Conservation (phyloP, 1,284 basidiomycete species). For the Naganishia sp. region DNA sequence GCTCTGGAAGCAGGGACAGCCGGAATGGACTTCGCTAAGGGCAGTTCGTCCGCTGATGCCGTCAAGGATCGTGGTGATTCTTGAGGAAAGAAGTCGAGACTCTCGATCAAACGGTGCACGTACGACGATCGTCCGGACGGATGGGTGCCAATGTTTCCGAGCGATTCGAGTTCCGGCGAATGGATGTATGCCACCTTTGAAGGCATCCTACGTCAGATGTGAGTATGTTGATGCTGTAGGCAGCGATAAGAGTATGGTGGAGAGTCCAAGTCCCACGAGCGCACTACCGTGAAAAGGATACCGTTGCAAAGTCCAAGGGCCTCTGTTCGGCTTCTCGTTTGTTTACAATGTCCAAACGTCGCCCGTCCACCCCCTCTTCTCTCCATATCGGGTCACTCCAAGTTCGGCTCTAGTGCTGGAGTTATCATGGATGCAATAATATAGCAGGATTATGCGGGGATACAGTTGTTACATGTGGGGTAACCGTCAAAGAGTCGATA, state of each 20-base stretch:
- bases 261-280: too few relatives aligned
- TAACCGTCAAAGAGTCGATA: too few relatives aligned
- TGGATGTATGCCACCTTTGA: slow-evolving; percentile 42
- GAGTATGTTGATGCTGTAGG: too few relatives aligned
- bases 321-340: background rate
- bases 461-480: slow-evolving; percentile 2
- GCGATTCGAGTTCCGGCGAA: slow-evolving; percentile 42
- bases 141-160: slow-evolving; percentile 65
- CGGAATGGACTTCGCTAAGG: slow-evolving; percentile 39
- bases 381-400: too few relatives aligned
- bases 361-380: too few relatives aligned
- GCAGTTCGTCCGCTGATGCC: slow-evolving; percentile 59
- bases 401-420: too few relatives aligned
- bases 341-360: slow-evolving; percentile 7
- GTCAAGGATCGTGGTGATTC: slow-evolving; percentile 53
- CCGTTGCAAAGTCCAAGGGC: too few relatives aligned
- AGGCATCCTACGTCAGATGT: background rate
- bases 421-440: background rate
- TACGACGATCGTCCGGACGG: slow-evolving; percentile 76
- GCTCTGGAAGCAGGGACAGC: slow-evolving; percentile 39
- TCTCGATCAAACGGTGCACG: slow-evolving; percentile 70
- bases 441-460: background rate
- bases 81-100: slow-evolving; percentile 52
- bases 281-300: too few relatives aligned
- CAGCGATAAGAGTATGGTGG: too few relatives aligned